Evolutionary conservation across 1,284 basidiomycete genomes (phyloP).

Genomic region (Boletus mariae): DNA sequence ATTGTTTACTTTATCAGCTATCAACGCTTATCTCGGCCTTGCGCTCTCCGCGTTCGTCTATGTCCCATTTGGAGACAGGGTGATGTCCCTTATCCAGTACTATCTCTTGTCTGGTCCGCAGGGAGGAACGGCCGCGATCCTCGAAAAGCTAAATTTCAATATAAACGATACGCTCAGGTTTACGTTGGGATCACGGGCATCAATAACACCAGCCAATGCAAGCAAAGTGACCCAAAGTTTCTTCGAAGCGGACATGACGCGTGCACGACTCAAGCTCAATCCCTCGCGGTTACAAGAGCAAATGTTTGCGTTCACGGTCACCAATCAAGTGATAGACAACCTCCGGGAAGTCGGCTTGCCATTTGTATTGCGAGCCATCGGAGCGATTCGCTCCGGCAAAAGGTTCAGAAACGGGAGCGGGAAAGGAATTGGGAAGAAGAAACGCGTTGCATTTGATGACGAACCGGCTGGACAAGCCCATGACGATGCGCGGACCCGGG

Average conservation of each 20-base stretch:
- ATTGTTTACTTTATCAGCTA: constrained; percentile 83
- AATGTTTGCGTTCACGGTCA: constrained; percentile 94
- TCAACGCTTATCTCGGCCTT: constrained; percentile 87
- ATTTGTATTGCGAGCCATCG: constrained; percentile 65
- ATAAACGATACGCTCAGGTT: constrained; percentile 25
- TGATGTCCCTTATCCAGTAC: constrained; percentile 62
- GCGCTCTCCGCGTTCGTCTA: constrained; percentile 87
- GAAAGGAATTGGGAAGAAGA: constrained; percentile 45
- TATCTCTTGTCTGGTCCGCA: constrained; percentile 38
- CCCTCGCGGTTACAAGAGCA: constrained; percentile 79
- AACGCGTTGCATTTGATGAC: constrained; percentile 71
- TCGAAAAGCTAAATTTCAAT: constrained; percentile 25
- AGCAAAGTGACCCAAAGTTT: constrained; percentile 29
- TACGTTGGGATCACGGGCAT: constrained; percentile 14
- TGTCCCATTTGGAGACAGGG: constrained; percentile 83
- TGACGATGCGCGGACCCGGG: constrained; percentile 52
- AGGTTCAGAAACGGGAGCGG: constrained; percentile 27
- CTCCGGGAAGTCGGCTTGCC: constrained; percentile 86
- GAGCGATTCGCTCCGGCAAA: constrained; percentile 46
- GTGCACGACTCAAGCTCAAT: constrained; percentile 56
- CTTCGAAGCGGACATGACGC: constrained; percentile 49
- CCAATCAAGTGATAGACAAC: constrained; percentile 83
- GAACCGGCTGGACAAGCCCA: constrained; percentile 40
- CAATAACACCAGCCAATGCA: constrained; percentile 11
- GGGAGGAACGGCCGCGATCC: constrained; percentile 9